phyloP scores from a whole-genome alignment of 2,329 filamentous ascomycete species.

The Pseudogymnoascus sp. region DNA sequence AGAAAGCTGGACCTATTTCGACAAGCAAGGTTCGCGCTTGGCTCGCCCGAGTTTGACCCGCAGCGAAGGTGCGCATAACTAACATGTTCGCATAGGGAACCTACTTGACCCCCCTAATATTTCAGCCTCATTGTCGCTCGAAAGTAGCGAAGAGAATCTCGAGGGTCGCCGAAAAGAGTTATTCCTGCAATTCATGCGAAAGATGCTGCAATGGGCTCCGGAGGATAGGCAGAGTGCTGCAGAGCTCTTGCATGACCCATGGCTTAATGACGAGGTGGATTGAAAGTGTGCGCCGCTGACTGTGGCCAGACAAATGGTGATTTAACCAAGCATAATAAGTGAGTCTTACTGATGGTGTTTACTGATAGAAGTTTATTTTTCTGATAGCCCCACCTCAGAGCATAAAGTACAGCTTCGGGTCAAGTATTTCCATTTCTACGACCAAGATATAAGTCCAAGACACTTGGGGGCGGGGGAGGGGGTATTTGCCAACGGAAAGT shows the following conservation, averaged over 20 bases:
- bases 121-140: slow-evolving; percentile 7
- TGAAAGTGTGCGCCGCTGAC: not conserved
- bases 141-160: slow-evolving; percentile 18
- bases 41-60: not conserved
- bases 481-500: not conserved
- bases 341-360: not conserved
- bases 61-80: not conserved
- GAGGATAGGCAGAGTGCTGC: slow-evolving; percentile 27
- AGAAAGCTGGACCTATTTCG: not conserved
- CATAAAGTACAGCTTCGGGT: not conserved
- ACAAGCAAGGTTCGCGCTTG: not conserved
- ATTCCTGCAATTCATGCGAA: slow-evolving; percentile 26
- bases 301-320: not conserved
- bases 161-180: slow-evolving; percentile 23
- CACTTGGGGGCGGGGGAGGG: not conserved
- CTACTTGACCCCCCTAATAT: not conserved
- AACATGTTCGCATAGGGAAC: not conserved
- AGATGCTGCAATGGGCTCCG: slow-evolving; percentile 29
- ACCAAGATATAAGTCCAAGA: not conserved
- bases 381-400: not conserved
- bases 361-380: not conserved
- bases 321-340: not conserved
- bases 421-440: not conserved
- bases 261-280: slow-evolving; percentile 16
- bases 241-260: slow-evolving; percentile 27